A percentile compares a stretch with the other conserved stretches of the same genome.
phyloP scores from a whole-genome alignment of 345 rosid species.

The Dimocarpus longan region DNA sequence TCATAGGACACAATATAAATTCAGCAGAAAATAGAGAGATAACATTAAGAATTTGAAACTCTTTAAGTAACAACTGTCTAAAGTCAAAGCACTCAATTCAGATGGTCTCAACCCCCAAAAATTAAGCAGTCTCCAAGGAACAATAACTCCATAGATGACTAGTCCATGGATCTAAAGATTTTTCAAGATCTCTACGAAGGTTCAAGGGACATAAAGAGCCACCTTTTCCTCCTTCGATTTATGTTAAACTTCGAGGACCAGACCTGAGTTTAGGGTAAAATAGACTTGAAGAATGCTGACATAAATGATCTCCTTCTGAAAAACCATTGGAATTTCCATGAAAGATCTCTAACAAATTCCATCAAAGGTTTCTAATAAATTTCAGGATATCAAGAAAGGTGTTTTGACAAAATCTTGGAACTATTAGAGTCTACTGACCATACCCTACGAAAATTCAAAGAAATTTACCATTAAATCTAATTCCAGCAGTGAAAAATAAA shows the following conservation, averaged over 20 bases:
- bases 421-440: neutral
- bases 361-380: neutral
- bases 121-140: neutral
- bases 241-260: neutral
- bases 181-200: neutral
- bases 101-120: neutral
- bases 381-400: neutral
- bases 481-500: too few species aligned
- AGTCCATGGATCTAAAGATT: neutral
- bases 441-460: neutral
- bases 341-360: neutral
- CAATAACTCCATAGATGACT: neutral
- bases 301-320: too few species aligned
- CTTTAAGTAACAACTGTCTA: neutral
- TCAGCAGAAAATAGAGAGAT: neutral
- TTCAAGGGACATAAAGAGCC: neutral
- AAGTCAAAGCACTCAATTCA: neutral
- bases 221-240: neutral
- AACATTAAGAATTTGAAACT: neutral
- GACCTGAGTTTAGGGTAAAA: neutral
- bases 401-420: neutral
- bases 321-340: neutral
- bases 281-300: neutral
- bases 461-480: neutral
- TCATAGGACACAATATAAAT: neutral